Evolutionary conservation across 2,329 filamentous ascomycete genomes (phyloP), one percentile per base, ranked within the genome.

Genomic region (Aspergillus piperis): DNA sequence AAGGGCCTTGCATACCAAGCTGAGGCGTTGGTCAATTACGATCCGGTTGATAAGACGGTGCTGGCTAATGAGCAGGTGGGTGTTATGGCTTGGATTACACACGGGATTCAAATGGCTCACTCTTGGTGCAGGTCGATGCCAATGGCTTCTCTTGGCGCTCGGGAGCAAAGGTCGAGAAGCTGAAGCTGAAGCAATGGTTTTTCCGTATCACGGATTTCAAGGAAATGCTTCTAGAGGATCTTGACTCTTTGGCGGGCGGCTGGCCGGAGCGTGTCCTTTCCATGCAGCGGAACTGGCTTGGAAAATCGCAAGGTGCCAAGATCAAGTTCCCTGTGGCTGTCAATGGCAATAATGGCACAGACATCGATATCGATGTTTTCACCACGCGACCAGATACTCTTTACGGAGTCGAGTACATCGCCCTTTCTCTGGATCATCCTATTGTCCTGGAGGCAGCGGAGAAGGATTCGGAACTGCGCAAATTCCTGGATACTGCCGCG

Each of bases 221-320:
- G 62, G 87, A 94, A 57, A 81, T 85, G 3, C 79, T 96, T 7
- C 79, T 96, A 25, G 79, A 87, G 27, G 91, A 91, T 63, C 81
- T 96, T 1, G 85, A 91, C 30, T 76, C 80, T 3, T 81, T 96
- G 38, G 81, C 85, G 11, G 84, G 83, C 2, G 83, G 83, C 19
- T 96, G 92, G 92, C 92, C 92, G 0, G 90, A 95, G 66, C 86
- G 88, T 67, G 92, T 96, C 8, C 70, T 94, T 36, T 80, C 89
- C 3, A 92, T 95, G 86, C 92, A 96, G 74, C 87, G 84, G 68
- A 92, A 96, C 71, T 96, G 92, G 92, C 83, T 96, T 25, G 92
- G 92, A 27, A 90, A 88, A 70, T 95, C 91, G 1, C 81, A 81
- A 8, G 91, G 91, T 23, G 89, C 89, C 15, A 83, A 85, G 62